phyloP scores from a whole-genome alignment of 345 rosid species.

The Arabis hirsuta region DNA sequence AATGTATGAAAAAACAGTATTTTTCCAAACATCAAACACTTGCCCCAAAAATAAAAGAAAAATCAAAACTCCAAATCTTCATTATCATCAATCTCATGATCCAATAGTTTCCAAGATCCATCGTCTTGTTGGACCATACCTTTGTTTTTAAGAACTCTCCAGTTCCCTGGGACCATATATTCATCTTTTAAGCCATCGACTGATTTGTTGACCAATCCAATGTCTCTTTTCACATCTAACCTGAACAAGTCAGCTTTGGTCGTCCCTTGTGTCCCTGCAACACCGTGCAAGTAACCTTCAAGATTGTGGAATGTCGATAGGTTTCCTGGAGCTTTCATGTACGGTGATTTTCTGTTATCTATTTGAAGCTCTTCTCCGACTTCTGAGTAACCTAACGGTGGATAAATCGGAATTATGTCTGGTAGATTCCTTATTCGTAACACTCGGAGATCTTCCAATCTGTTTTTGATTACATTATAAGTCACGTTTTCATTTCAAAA shows the following conservation, averaged over 20 bases:
- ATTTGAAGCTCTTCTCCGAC: conserved; percentile 70
- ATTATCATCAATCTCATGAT: conserved; percentile 58
- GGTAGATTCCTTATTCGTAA: conserved; percentile 54
- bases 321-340: conserved; percentile 66
- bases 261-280: conserved; percentile 72
- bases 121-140: conserved; percentile 76
- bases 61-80: conserved; percentile 38
- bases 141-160: conserved; percentile 64
- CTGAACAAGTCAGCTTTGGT: conserved; percentile 53
- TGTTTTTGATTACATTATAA: conserved; percentile 18
- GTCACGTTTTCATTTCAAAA: conserved; percentile 5
- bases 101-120: conserved; percentile 82
- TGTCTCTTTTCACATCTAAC: conserved; percentile 61
- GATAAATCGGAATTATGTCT: conserved; percentile 73
- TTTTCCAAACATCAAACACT: conserved; percentile 24
- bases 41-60: not conserved
- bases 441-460: conserved; percentile 53
- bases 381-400: conserved; percentile 61
- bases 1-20: not conserved
- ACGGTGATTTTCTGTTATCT: conserved; percentile 62
- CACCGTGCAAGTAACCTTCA: conserved; percentile 78
- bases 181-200: conserved; percentile 62
- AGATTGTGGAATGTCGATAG: conserved; percentile 55
- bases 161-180: conserved; percentile 57
- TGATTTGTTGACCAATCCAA: conserved; percentile 64